Evolutionary conservation across 2,329 filamentous ascomycete species (phyloP), one percentile per base, ranked within the genome.

Genomic region (Exophiala calicioides): DNA sequence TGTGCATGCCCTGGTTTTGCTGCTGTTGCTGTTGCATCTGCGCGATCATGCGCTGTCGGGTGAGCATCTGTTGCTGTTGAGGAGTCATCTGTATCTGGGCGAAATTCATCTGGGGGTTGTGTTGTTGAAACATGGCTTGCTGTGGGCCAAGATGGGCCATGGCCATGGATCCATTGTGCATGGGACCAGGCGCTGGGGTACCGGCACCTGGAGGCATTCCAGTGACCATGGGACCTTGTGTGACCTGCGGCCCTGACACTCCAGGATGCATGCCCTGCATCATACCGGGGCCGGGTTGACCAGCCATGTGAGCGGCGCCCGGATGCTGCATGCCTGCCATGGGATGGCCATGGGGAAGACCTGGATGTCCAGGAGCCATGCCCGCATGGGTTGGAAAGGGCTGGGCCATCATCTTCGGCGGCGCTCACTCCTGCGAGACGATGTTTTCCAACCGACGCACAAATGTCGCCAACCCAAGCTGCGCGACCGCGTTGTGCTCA

Each of bases 171-270:
- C 47, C 50, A 62, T 76, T 81, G 19, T 76, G 77, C 46, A 72
- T 70, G 20, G 68, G 68, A 19, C 69, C 71, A 50, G 71, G 70
- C 24, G 73, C 73, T 52, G 72, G 72, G 23, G 73, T 77, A 49
- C 75, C 74, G 48, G 72, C 72, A 43, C 78, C 78, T 37, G 77
- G 78, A 55, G 80, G 79, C 79, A 84, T 82, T 39, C 76, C 79
- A 26, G 61, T 71, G 73, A 84, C 81, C 78, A 83, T 82, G 18
- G 78, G 79, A n/a, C 76, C 73, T 61, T 83, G 81, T 53, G 71
- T 79, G 45, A 80, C 79, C 53, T 81, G 78, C 38, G 80, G 78
- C 18, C 73, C 78, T 42, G 80, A 81, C 27, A 81, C 79, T 44
- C 79, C 79, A 41, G 77, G 78, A 57, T 80, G 78, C 73, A 83